phyloP scores from a whole-genome alignment of 345 rosid genomes.

The Populus simonii region DNA sequence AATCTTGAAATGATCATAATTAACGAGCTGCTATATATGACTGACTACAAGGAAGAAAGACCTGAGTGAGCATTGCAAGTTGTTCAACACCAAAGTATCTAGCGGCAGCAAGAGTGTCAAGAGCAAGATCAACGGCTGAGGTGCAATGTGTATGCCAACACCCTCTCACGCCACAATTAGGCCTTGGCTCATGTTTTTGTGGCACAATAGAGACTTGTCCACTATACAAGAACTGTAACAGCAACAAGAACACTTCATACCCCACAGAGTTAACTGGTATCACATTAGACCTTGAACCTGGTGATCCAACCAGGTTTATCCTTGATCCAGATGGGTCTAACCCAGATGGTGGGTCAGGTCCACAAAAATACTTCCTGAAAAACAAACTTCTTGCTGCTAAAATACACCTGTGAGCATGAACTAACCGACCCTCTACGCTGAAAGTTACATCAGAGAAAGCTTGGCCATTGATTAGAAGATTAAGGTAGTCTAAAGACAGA shows the following conservation, averaged over 20 bases:
- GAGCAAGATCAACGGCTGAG: constrained; percentile 99
- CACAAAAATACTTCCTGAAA: constrained; percentile 91
- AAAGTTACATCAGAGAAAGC: constrained; percentile 99
- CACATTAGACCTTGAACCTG: constrained; percentile 42
- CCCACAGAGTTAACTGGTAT: constrained; percentile 97
- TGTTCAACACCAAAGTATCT: constrained; percentile 95
- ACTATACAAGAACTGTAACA: constrained; percentile 92
- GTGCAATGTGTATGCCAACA: constrained; percentile 99
- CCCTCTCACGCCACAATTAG: constrained; percentile 91
- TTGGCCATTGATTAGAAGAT: constrained; percentile 93
- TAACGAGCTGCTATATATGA: background rate
- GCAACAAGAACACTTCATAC: constrained; percentile 86
- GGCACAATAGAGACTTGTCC: constrained; percentile 95
- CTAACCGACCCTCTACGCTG: constrained; percentile 94
- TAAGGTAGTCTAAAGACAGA: constrained; percentile 84
- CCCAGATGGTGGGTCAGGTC: constrained; percentile 65
- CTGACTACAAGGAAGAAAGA: constrained; percentile 15
- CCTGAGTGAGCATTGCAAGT: constrained; percentile 98
- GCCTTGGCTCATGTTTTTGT: constrained; percentile 95
- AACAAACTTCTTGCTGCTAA: constrained; percentile 90
- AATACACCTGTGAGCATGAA: constrained; percentile 97
- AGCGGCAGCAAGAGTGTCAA: constrained; percentile 96
- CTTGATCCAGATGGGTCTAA: constrained; percentile 44
- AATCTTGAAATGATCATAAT: constrained; percentile 1
- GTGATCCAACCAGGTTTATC: constrained; percentile 18